Conservation (phyloP, 2,329 filamentous ascomycete genomes). For the Apiospora sp. region DNA sequence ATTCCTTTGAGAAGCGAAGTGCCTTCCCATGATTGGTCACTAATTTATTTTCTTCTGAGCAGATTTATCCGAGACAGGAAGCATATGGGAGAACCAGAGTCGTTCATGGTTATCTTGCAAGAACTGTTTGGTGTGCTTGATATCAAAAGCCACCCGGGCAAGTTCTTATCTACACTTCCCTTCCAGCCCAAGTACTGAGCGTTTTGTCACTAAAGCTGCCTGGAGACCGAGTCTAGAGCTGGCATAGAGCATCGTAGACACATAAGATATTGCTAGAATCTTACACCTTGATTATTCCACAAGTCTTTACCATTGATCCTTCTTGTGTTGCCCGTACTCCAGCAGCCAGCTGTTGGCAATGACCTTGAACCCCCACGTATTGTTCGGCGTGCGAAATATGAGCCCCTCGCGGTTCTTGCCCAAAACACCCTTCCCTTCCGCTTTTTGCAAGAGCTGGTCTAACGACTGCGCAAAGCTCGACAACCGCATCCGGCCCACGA, state of each 20-base stretch:
- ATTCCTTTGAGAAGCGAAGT: not conserved
- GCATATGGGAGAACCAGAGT: constrained; percentile 47
- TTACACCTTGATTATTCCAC: no score
- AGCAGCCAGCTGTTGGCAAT: constrained; percentile 43
- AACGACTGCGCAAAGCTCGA: constrained; percentile 28
- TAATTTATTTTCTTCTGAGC: not conserved
- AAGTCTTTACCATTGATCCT: constrained; percentile 20
- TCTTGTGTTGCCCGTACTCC: constrained; percentile 31
- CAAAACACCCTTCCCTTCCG: constrained; percentile 36
- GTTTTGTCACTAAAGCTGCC: constrained; percentile 22
- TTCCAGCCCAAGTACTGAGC: constrained; percentile 37
- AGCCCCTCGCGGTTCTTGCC: constrained; percentile 40
- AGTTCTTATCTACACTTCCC: constrained; percentile 39
- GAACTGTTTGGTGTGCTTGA: constrained; percentile 45
- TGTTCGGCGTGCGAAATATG: constrained; percentile 38
- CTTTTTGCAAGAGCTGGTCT: constrained; percentile 37
- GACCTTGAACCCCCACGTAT: constrained; percentile 38
- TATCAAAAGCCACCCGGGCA: constrained; percentile 36
- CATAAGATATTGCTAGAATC: not conserved
- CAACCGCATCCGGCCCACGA: constrained; percentile 26
- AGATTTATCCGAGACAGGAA: constrained; percentile 42
- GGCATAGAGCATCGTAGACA: not conserved
- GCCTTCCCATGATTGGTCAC: not conserved
- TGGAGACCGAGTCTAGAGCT: constrained; percentile 35
- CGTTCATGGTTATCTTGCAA: constrained; percentile 42